These are phyloP conservation scores for Globisporangium alternatum DNA, from an alignment of 352 stramenopile genomes.

Conservation along the genomic window DNA sequence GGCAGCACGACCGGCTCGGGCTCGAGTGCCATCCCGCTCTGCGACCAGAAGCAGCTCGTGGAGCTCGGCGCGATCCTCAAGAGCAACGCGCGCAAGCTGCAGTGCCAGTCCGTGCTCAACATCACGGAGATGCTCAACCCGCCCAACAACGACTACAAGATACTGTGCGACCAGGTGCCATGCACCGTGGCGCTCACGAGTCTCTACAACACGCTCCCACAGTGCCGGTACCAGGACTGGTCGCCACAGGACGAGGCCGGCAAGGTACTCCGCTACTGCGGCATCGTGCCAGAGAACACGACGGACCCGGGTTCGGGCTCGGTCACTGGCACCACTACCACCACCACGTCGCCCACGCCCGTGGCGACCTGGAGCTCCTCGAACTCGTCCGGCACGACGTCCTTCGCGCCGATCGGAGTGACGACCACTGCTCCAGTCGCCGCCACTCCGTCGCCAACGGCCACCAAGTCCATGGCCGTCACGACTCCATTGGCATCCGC, in stretches of 20 bases:
- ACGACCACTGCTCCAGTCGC: conserved; percentile 29
- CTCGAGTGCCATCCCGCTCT: conserved; percentile 41
- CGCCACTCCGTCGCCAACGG: conserved; percentile 14
- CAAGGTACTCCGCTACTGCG: conserved; percentile 48
- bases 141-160: conserved; percentile 23
- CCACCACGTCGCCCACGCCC: conserved; percentile 10
- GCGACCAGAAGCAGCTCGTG: conserved; percentile 41
- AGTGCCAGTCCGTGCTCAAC: conserved; percentile 46
- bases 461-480: conserved; percentile 18
- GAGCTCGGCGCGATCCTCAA: conserved; percentile 29
- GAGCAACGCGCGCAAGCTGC: conserved; percentile 48
- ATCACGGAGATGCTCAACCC: conserved; percentile 50
- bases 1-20: conserved; percentile 26
- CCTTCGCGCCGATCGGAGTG: conserved; percentile 37
- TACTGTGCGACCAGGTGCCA: conserved; percentile 41
- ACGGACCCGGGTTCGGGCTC: conserved; percentile 15
- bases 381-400: conserved; percentile 17
- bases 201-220: conserved; percentile 56
- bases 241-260: conserved; percentile 37
- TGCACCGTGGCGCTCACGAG: conserved; percentile 53
- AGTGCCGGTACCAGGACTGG: conserved; percentile 60
- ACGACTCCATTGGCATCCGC: conserved; percentile 17
- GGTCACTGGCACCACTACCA: conserved; percentile 9
- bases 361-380: conserved; percentile 24
- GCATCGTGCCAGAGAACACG: conserved; percentile 37